These are phyloP conservation scores for Gillenia trifoliata DNA, from an alignment of 306 rosid genomes.

Conservation along the genomic window DNA sequence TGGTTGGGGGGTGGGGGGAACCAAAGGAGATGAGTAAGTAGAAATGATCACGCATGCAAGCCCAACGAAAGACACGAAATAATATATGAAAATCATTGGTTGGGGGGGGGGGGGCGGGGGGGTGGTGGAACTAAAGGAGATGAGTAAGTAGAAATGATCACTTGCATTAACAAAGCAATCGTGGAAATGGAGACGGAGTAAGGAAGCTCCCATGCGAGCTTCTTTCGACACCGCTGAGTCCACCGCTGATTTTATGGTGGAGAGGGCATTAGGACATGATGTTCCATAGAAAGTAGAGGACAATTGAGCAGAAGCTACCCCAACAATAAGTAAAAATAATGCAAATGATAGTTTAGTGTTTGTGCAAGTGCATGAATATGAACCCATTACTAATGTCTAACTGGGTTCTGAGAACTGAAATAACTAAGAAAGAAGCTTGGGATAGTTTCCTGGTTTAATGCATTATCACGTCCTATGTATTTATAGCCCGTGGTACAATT, in stretches of 20 bases:
- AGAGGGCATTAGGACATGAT: slow-evolving; percentile 53
- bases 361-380: neutral
- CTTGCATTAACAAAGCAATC: slow-evolving; percentile 86
- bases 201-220: slow-evolving; percentile 77
- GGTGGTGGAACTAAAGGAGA: neutral
- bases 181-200: slow-evolving; percentile 85
- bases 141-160: neutral
- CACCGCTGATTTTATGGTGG: slow-evolving; percentile 43
- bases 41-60: slow-evolving; percentile 19
- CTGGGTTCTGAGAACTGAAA: neutral
- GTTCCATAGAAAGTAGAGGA: slow-evolving; percentile 44
- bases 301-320: slow-evolving; percentile 41
- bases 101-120: too few species aligned
- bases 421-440: neutral
- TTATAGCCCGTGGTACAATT: neutral
- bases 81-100: neutral
- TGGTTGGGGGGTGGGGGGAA: neutral
- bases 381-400: neutral
- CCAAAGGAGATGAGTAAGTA: neutral
- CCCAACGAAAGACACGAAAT: neutral
- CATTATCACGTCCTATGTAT: neutral
- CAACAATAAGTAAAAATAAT: slow-evolving; percentile 3
- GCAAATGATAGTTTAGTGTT: neutral
- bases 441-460: neutral
- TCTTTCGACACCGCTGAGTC: slow-evolving; percentile 40